These are phyloP conservation scores for Linnemannia exigua DNA, from an alignment of 192 early-diverging fungal genomes.

Conservation along the genomic window DNA sequence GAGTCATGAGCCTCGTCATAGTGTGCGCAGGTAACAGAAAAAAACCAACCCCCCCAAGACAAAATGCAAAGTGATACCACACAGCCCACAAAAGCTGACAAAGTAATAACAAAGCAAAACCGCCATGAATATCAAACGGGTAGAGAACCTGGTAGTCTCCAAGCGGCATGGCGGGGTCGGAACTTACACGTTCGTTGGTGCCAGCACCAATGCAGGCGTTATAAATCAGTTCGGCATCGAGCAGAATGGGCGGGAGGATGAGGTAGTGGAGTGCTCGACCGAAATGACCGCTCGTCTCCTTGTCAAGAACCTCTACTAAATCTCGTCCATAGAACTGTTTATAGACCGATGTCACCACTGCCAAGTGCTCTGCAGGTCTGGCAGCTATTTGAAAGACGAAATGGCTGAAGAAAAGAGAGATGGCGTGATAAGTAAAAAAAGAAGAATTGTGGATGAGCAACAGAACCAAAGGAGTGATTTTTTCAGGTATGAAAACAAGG, in stretches of 20 bases:
- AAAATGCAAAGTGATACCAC: neutral
- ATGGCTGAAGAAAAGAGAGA: neutral
- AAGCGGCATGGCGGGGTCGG: neutral
- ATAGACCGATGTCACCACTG: conserved; percentile 37
- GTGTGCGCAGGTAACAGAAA: neutral
- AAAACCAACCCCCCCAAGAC: neutral
- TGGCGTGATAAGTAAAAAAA: neutral
- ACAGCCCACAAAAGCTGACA: neutral
- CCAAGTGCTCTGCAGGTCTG: conserved; percentile 42
- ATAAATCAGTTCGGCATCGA: conserved; percentile 47
- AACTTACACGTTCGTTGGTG: conserved; percentile 49
- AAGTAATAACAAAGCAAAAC: neutral
- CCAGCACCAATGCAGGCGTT: conserved; percentile 42
- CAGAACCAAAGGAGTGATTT: neutral
- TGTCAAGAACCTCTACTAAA: conserved; percentile 43
- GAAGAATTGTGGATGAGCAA: neutral
- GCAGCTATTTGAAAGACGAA: conserved; percentile 6
- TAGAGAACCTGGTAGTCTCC: neutral
- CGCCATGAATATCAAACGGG: neutral
- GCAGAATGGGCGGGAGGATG: conserved; percentile 35
- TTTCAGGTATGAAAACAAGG: neutral
- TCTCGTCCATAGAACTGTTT: conserved; percentile 51
- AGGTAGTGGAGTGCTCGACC: conserved; percentile 40
- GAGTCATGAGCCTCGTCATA: neutral
- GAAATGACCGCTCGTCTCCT: conserved; percentile 51